phyloP scores from a whole-genome alignment of 805 yeast species.

The Ogataea trehaloabstinens region DNA sequence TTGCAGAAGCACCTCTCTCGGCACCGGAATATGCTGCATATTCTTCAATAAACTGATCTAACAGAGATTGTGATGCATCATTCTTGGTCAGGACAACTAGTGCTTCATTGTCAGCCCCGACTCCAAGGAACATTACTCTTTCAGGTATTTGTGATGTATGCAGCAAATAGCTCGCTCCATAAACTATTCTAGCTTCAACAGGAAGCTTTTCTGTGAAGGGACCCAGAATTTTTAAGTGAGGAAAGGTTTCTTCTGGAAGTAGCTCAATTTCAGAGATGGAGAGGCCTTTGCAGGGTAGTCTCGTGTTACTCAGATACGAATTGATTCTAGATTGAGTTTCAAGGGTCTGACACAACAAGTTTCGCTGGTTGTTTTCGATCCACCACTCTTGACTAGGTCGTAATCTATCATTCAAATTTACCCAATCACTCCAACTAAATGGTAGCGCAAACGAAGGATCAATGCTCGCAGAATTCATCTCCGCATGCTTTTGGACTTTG shows the following conservation, averaged over 20 bases:
- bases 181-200: constrained; percentile 30
- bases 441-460: constrained; percentile 19
- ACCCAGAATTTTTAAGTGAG: constrained; percentile 25
- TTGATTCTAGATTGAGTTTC: constrained; percentile 17
- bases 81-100: constrained; percentile 16
- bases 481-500: constrained; percentile 11
- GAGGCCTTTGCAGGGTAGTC: constrained; percentile 13
- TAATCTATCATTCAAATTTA: constrained; percentile 24
- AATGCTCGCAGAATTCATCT: constrained; percentile 2
- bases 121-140: constrained; percentile 29
- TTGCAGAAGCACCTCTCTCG: constrained; percentile 2
- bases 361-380: constrained; percentile 5
- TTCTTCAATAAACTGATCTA: constrained; percentile 12
- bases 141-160: constrained; percentile 33
- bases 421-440: constrained; percentile 33
- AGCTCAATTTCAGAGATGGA: constrained; percentile 4
- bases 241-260: constrained; percentile 19
- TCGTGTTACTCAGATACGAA: not conserved
- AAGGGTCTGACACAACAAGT: constrained; percentile 19
- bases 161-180: constrained; percentile 36
- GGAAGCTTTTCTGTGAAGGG: constrained; percentile 25
- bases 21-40: constrained; percentile 5
- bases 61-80: not conserved
- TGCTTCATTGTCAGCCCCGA: constrained; percentile 12
- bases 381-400: constrained; percentile 20